Percentiles rank a stretch among this genome's conserved stretches.
Conservation (phyloP, 371 early-diverging fungal genomes). For the Polyrhizophydium stewartii region DNA sequence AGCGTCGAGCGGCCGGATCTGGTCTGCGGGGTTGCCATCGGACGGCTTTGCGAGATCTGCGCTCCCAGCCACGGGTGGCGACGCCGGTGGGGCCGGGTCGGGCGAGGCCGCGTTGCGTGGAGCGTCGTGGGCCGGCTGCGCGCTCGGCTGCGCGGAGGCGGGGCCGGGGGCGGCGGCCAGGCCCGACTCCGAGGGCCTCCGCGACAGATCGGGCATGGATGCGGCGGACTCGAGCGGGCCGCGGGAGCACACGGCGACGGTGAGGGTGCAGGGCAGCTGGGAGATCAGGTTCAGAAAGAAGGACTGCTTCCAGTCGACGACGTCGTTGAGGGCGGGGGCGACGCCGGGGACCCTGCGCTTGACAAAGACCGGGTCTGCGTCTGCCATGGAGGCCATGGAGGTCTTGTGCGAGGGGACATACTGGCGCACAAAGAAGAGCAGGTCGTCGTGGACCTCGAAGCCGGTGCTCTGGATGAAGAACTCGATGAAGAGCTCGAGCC, state of each 20-base stretch:
- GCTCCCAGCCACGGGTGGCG: no score
- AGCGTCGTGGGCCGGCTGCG: no score
- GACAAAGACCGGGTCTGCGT: slow-evolving; percentile 64
- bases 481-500: slow-evolving; percentile 59
- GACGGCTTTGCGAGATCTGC: no score
- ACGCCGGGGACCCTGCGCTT: slow-evolving; percentile 52
- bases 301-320: slow-evolving; percentile 81
- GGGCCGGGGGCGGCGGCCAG: no score
- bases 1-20: no score
- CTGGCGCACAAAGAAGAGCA: slow-evolving; percentile 68
- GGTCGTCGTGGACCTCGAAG: slow-evolving; percentile 59
- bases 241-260: slow-evolving; percentile 69
- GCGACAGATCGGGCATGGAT: background rate
- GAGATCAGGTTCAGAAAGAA: slow-evolving; percentile 79
- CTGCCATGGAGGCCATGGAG: slow-evolving; percentile 20
- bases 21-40: no score
- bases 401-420: slow-evolving; percentile 18
- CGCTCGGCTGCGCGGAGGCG: no score
- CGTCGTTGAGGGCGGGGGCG: slow-evolving; percentile 53
- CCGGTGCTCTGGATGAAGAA: slow-evolving; percentile 60
- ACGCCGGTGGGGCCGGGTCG: no score
- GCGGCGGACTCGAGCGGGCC: slow-evolving; percentile 4
- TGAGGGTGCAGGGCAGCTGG: slow-evolving; percentile 77
- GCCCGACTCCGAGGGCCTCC: background rate
- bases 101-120: no score